Evolutionary conservation across 2,329 filamentous ascomycete genomes (phyloP).

Genomic region (Xylariomycetidae sp.): DNA sequence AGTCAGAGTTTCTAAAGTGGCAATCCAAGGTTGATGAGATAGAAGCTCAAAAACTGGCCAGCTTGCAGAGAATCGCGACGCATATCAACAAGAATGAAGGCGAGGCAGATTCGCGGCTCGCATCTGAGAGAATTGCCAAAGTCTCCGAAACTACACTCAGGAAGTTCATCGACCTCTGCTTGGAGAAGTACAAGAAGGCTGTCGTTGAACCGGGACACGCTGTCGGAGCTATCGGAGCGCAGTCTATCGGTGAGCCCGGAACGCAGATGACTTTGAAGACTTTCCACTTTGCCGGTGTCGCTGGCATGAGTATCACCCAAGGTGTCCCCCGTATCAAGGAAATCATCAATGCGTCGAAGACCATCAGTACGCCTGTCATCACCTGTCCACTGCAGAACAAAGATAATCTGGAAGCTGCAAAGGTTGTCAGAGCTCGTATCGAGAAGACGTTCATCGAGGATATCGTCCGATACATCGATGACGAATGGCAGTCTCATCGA

Average conservation of each 20-base stretch:
- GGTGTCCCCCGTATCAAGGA: slow-evolving; percentile 99
- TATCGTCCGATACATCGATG: slow-evolving; percentile 72
- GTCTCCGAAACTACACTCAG: slow-evolving; percentile 69
- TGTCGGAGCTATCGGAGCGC: slow-evolving; percentile 90
- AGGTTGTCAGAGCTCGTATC: slow-evolving; percentile 85
- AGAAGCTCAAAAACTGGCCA: too few relatives aligned
- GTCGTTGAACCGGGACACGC: slow-evolving; percentile 92
- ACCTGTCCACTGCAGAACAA: slow-evolving; percentile 77
- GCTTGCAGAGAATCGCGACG: too few relatives aligned
- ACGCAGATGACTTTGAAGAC: slow-evolving; percentile 99
- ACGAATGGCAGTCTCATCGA: slow-evolving; percentile 74
- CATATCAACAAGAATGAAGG: slow-evolving; percentile 25
- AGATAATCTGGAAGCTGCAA: slow-evolving; percentile 69
- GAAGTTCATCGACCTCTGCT: slow-evolving; percentile 72
- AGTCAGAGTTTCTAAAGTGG: too few relatives aligned
- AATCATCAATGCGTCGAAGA: slow-evolving; percentile 96
- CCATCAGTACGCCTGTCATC: slow-evolving; percentile 92
- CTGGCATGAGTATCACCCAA: slow-evolving; percentile 98
- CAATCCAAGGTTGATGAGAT: slow-evolving; percentile 10
- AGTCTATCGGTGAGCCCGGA: slow-evolving; percentile 96
- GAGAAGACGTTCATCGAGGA: slow-evolving; percentile 92
- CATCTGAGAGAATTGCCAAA: slow-evolving; percentile 70
- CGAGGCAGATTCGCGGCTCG: slow-evolving; percentile 13
- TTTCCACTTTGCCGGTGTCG: slow-evolving; percentile 99
- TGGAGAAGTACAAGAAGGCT: slow-evolving; percentile 85